These are phyloP conservation scores for Theobroma grandiflorum DNA, from an alignment of 441 rosid genomes.

Conservation along the genomic window DNA sequence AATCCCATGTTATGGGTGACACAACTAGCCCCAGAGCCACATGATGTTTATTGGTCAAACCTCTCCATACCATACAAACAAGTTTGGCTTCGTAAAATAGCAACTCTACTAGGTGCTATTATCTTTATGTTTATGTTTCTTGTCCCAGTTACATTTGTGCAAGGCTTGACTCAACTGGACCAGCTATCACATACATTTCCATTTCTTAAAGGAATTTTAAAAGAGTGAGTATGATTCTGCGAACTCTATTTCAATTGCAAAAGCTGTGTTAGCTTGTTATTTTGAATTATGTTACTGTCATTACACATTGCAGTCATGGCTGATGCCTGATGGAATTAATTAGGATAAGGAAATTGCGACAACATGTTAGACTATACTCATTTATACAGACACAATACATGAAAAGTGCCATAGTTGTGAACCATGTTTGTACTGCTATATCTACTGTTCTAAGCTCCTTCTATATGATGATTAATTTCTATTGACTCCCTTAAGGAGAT, in stretches of 20 bases:
- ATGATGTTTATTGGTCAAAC: slow-evolving; percentile 92
- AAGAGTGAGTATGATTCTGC: slow-evolving; percentile 55
- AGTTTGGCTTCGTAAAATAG: slow-evolving; percentile 88
- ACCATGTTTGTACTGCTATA: background rate
- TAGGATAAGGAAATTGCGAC: background rate
- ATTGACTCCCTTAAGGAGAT: background rate
- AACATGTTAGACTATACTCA: background rate
- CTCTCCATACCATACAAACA: slow-evolving; percentile 81
- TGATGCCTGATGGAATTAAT: slow-evolving; percentile 13
- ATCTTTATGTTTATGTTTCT: slow-evolving; percentile 84
- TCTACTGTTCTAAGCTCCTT: background rate
- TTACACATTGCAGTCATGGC: background rate
- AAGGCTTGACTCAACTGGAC: slow-evolving; percentile 83
- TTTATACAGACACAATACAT: background rate
- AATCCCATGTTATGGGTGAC: slow-evolving; percentile 98
- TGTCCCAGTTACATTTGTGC: slow-evolving; percentile 84
- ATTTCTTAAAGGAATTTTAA: slow-evolving; percentile 62
- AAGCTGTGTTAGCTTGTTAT: slow-evolving; percentile 11
- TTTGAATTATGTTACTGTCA: background rate
- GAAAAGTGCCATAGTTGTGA: background rate
- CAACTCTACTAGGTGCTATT: slow-evolving; percentile 63
- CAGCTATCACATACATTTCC: slow-evolving; percentile 65
- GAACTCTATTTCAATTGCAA: slow-evolving; percentile 22
- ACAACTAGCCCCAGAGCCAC: slow-evolving; percentile 91
- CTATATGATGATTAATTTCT: background rate